phyloP scores from a whole-genome alignment of 371 early-diverging fungal genomes.

The Mortierella sp. region DNA sequence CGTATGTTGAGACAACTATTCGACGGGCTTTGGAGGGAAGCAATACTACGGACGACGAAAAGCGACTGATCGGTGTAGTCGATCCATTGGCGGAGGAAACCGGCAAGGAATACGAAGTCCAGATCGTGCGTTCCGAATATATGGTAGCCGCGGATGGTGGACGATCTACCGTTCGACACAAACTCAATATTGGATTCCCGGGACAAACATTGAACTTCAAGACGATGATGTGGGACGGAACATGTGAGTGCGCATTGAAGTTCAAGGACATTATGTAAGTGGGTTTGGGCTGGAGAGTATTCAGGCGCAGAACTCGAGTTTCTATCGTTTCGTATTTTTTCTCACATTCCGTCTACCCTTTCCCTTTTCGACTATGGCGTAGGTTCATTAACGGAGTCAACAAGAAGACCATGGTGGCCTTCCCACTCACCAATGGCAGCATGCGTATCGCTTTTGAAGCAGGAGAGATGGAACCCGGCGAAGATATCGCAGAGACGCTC shows the following conservation, averaged over 20 bases:
- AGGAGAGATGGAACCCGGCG: constrained; percentile 14
- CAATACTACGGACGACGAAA: constrained; percentile 5
- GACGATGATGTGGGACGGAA: constrained; percentile 24
- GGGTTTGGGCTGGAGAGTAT: background rate
- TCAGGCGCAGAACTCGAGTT: background rate
- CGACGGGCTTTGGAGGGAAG: constrained; percentile 12
- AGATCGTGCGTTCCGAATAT: constrained; percentile 36
- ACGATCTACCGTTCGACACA: constrained; percentile 43
- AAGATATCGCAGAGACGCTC: constrained; percentile 19
- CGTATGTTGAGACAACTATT: constrained; percentile 25
- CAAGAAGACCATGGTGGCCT: constrained; percentile 8
- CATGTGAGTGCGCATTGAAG: constrained; percentile 11
- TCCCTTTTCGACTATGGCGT: background rate
- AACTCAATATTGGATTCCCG: constrained; percentile 38
- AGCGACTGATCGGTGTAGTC: constrained; percentile 10
- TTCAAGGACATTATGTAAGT: constrained; percentile 28
- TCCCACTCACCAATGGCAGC: constrained; percentile 20
- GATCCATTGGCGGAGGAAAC: constrained; percentile 5
- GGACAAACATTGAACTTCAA: constrained; percentile 25
- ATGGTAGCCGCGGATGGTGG: constrained; percentile 55
- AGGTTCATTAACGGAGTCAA: constrained; percentile 19
- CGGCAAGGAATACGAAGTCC: constrained; percentile 14
- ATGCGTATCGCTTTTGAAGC: constrained; percentile 18
- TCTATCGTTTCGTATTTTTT: background rate
- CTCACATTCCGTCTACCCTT: too few relatives aligned